These are phyloP conservation scores for Allomyces arbusculus DNA, from an alignment of 192 early-diverging fungal genomes.

Conservation along the genomic window DNA sequence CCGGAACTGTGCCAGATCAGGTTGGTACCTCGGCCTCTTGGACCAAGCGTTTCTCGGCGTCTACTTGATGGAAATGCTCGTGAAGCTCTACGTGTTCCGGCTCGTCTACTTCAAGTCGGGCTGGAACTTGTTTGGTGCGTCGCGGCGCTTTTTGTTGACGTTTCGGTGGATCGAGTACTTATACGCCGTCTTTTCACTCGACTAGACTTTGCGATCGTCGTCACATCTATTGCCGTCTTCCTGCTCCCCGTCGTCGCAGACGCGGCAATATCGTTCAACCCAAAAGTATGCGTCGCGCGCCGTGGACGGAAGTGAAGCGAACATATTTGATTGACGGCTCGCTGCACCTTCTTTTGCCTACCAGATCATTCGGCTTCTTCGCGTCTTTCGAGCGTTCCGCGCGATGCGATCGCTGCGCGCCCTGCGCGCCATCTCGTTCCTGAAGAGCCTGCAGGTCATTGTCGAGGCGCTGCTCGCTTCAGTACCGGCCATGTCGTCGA, in stretches of 20 bases:
- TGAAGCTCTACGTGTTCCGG: slow-evolving; percentile 12
- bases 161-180: background rate
- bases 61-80: slow-evolving; percentile 11
- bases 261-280: slow-evolving; percentile 5
- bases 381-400: slow-evolving; percentile 10
- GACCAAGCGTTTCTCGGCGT: slow-evolving; percentile 16
- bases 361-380: slow-evolving; percentile 6
- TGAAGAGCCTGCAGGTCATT: slow-evolving; percentile 14
- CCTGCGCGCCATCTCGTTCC: slow-evolving; percentile 11
- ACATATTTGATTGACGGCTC: no score
- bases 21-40: slow-evolving; percentile 12
- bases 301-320: no score
- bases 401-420: slow-evolving; percentile 12
- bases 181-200: no score
- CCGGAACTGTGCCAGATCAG: slow-evolving; percentile 1
- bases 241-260: slow-evolving; percentile 2
- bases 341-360: no score
- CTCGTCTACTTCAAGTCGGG: slow-evolving; percentile 9
- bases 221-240: slow-evolving; percentile 8
- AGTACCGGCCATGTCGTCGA: slow-evolving; percentile 19
- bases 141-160: background rate
- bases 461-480: slow-evolving; percentile 14
- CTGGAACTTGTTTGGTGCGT: slow-evolving; percentile 14
- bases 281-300: slow-evolving; percentile 1
- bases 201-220: slow-evolving; percentile 11